Base-by-base conservation (phyloP, 768 basidiomycete genomes). In the Podaxis carcinomalis region DNA sequence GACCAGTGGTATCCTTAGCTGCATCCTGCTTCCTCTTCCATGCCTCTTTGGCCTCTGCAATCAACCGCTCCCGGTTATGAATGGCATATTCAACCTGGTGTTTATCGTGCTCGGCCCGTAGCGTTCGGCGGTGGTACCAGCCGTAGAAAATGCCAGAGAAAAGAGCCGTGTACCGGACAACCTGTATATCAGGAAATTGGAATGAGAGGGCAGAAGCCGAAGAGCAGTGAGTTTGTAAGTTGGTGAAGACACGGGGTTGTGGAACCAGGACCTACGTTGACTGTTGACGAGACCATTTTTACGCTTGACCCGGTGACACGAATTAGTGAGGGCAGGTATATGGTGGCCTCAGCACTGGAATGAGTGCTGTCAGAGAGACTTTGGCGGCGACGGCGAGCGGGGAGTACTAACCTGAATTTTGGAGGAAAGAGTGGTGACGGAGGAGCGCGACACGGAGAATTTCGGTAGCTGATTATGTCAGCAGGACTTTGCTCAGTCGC, bases 101-200 rank as follows among this genome's bases (percentile, higher is more conserved):
- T 62, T 84, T 77, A 75, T 96, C 87, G 72, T 92, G 85, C 57
- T 83, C 78, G 64, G 85, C 82, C 78, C 96, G 94, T 66, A 99
- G 77, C 69, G 95, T 90, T 69, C 90, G 86, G 70, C 91, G 90
- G 80, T 98, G 95, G 70, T 86, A 86, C 73, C 95, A 88, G 71
- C 96, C 96, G 74, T 98, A 98, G 72, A 87, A 75, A 66, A 96
- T 83, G 71, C 96, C 96, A 46, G 86, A 81, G 65, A 89, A 76
- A 67, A 99, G 85, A 54, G 95, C 94, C 19, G 93, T 88, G 76
- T 96, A 98, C 70, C 96, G 92, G 69, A 90, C 89, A 74, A 96
- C 96, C 96, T 95, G 73, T 50, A 51, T 27, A 44, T 64, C 36
- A 40, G 40, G 19, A 60, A 16, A 55, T 53, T 6, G 25, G 27